These are phyloP conservation scores for Neurospora sp. DNA, from an alignment of 495 filamentous ascomycete genomes.

Conservation along the genomic window DNA sequence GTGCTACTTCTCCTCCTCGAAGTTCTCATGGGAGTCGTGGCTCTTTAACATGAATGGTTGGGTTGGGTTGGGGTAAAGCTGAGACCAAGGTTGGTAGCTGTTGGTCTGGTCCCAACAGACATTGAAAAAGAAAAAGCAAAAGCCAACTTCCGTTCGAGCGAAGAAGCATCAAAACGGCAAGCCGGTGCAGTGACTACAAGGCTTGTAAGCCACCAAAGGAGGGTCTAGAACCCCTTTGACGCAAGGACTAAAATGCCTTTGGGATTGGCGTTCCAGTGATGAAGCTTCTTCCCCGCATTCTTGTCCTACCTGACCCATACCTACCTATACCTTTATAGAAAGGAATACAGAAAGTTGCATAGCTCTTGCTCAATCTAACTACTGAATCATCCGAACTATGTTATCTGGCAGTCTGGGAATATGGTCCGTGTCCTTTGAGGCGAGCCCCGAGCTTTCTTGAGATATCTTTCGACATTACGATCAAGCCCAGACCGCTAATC, in stretches of 20 bases:
- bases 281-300: neutral
- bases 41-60: neutral
- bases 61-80: neutral
- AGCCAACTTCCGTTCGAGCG: slow-evolving; percentile 7
- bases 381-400: neutral
- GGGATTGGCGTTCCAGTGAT: neutral
- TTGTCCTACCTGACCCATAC: neutral
- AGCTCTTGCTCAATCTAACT: neutral
- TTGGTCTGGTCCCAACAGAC: too few relatives aligned
- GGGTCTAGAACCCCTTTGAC: neutral
- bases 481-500: neutral
- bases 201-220: neutral
- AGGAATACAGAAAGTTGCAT: neutral
- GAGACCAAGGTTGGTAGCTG: neutral
- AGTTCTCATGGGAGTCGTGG: neutral
- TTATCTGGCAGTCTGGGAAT: neutral
- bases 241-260: neutral
- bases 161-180: neutral
- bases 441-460: neutral
- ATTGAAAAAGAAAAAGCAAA: neutral
- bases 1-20: neutral
- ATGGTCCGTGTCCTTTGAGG: neutral
- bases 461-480: neutral
- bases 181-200: neutral
- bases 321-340: neutral